Conservation (phyloP, 257 asterid species). For the Solanum etuberosum region DNA sequence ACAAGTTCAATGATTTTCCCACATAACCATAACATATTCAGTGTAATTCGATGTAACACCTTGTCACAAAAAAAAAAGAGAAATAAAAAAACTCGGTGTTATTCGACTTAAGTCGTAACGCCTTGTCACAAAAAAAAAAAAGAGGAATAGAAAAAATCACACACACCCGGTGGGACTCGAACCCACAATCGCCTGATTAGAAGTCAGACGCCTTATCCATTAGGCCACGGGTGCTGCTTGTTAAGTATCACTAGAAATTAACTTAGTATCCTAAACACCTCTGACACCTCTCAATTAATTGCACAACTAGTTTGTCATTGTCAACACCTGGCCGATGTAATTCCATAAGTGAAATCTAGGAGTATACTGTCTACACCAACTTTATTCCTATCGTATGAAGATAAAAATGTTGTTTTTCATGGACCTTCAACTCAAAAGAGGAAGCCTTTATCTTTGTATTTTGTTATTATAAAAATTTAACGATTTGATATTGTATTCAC, state of each 20-base stretch:
- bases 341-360: fast-evolving
- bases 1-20: background rate
- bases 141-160: fast-evolving
- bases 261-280: fast-evolving
- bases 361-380: too few species aligned
- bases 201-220: constrained; percentile 48
- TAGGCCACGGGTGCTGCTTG: constrained; percentile 19
- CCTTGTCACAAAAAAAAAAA: too few species aligned
- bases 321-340: too few species aligned
- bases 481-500: background rate
- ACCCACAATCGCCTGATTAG: constrained; percentile 49
- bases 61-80: too few species aligned
- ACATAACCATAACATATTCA: too few species aligned
- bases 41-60: too few species aligned
- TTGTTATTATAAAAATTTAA: background rate
- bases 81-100: too few species aligned
- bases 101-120: too few species aligned
- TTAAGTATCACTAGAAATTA: fast-evolving
- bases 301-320: background rate
- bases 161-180: constrained; percentile 34
- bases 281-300: background rate
- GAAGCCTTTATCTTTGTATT: too few species aligned
- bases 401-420: background rate
- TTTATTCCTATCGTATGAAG: background rate
- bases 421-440: background rate